Evolutionary conservation across 2,329 filamentous ascomycete genomes (phyloP), one percentile per base, ranked within the genome.

Genomic region (Endocalyx cinctus): DNA sequence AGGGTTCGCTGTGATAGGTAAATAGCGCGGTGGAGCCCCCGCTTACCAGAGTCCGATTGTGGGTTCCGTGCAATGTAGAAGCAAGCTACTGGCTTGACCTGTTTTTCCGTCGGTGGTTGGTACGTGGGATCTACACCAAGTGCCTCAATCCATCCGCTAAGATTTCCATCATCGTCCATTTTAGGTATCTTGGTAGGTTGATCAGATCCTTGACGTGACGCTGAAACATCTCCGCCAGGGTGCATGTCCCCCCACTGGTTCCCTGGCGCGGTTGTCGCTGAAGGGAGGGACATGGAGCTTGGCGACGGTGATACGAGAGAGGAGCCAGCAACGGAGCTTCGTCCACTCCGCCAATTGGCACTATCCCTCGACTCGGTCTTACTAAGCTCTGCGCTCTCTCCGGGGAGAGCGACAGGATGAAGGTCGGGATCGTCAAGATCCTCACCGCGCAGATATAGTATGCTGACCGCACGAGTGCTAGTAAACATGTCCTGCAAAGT

Each of bases 41-140:
- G 69, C 19, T 70, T 58, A 19, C 68, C 77, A 22, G 59, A 31
- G 13, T 63, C 70, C 17, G 70, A 58, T 11, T 73, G 60, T 31
- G 74, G 64, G 39, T 59, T 72, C 52, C 70, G 78, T 8, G 73
- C 71, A 15, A 96, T 66, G 54, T 94, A 97, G 58, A 97, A 88
- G 64, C 89, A 96, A 31, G 90, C 90, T 26, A 94, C 79, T 57
- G 72, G 64, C 57, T 87, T 94, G 14, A 79, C 67, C 7, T 72
- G 66, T 37, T 74, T 77, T 50, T 94, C 86, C 1, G 73, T 64
- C 1, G 89, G 89, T 27, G 92, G 83, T 37, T 82, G 78, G 55
- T 97, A 98, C 3, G 74, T 75, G 12, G 81, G 69, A 55, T 97
- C 92, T n/a, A 97, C 87, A 19, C 87, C 92, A 6, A 95, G 64